Evolutionary conservation across 2,329 filamentous ascomycete species (phyloP).

Genomic region (Xylariaceae sp.): DNA sequence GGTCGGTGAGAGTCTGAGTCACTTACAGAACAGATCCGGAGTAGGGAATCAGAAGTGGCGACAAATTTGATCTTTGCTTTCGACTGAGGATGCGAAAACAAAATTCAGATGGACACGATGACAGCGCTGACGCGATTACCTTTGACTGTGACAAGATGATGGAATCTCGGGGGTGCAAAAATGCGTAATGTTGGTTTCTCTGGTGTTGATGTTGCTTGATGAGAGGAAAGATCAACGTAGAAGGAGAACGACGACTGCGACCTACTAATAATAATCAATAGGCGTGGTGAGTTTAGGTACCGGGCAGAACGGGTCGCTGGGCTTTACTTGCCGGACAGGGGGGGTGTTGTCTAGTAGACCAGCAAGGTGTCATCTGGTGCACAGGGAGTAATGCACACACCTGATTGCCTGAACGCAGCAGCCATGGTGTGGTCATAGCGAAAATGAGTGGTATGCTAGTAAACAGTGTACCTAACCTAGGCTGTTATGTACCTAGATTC

Average conservation of each 20-base stretch:
- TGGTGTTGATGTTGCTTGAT: conserved; percentile 55
- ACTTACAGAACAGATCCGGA: conserved; percentile 43
- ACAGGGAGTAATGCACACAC: conserved; percentile 17
- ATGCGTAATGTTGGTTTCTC: conserved; percentile 42
- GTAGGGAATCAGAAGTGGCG: conserved; percentile 33
- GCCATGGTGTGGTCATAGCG: conserved; percentile 16
- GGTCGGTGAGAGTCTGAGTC: conserved; percentile 26
- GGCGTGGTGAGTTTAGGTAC: too few species aligned
- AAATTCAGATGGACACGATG: conserved; percentile 41
- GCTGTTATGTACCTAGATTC: too few species aligned
- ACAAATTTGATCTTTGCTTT: conserved; percentile 34
- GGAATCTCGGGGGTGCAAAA: conserved; percentile 56
- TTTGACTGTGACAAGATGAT: conserved; percentile 62
- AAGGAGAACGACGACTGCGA: conserved; percentile 41
- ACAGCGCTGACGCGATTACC: conserved; percentile 60
- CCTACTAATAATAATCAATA: conserved; percentile 27
- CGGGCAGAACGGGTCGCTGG: too few species aligned
- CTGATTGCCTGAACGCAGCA: conserved; percentile 18
- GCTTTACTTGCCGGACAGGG: background rate
- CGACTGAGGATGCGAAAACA: conserved; percentile 32
- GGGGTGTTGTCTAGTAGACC: conserved; percentile 19
- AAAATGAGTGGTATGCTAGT: conserved; percentile 20
- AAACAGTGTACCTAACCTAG: background rate
- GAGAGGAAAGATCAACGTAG: conserved; percentile 40
- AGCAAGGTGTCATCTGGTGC: conserved; percentile 23